Evolutionary conservation across 495 filamentous ascomycete species (phyloP).

Genomic region (Hypoxylon rickii): DNA sequence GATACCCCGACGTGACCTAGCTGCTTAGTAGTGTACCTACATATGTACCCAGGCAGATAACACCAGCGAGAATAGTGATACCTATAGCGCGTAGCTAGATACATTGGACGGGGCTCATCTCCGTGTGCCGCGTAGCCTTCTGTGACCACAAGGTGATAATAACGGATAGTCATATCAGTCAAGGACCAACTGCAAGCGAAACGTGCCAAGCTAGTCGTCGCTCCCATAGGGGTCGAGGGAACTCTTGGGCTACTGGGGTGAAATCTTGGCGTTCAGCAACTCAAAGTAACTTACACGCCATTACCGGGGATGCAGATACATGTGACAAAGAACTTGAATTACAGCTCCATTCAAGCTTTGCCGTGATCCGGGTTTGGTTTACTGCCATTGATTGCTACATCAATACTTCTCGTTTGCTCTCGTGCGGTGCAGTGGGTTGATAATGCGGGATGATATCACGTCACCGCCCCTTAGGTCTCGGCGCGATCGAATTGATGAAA

Average conservation of each 20-base stretch:
- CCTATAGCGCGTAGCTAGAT: slow-evolving; percentile 3
- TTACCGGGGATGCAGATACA: slow-evolving; percentile 1
- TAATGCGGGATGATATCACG: no score
- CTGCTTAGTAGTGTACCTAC: background rate
- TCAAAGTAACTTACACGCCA: background rate
- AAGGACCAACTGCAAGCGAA: slow-evolving; percentile 23
- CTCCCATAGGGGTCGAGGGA: slow-evolving; percentile 8
- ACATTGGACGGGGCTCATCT: slow-evolving; percentile 5
- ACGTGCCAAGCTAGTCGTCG: slow-evolving; percentile 27
- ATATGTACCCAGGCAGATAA: no score
- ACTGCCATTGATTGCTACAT: no score
- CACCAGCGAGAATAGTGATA: background rate
- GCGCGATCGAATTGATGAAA: background rate
- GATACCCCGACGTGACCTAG: slow-evolving; percentile 1
- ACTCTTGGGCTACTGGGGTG: slow-evolving; percentile 3
- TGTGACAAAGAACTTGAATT: no score
- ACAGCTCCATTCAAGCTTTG: background rate
- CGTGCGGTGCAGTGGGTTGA: no score
- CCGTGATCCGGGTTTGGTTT: background rate
- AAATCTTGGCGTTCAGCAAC: slow-evolving; percentile 17
- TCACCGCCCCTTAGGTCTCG: slow-evolving; percentile 1
- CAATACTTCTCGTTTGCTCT: no score
- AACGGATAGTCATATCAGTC: slow-evolving; percentile 5
- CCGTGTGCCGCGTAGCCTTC: no score
- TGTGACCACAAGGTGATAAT: no score